Conservation (phyloP, 2,329 filamentous ascomycete species). For the Hymenoscyphus albidus region DNA sequence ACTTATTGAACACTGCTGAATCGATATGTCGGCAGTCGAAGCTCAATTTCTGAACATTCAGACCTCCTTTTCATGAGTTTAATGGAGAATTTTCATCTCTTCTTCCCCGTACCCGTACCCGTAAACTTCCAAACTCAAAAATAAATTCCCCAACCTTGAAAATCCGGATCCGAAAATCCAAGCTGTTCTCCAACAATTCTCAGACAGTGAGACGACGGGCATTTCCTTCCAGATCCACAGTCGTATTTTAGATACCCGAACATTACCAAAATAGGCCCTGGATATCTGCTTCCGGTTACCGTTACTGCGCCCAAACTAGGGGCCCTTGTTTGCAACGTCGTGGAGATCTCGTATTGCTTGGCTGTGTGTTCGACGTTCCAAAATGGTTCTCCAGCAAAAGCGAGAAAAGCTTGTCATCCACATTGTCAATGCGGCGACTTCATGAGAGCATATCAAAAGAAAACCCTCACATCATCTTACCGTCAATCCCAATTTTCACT, state of each 20-base stretch:
- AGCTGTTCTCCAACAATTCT: background rate
- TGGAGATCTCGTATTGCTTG: constrained; percentile 2
- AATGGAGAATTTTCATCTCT: too few relatives aligned
- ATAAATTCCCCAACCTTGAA: too few relatives aligned
- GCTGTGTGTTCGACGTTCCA: background rate
- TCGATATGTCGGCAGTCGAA: background rate
- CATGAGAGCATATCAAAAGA: background rate
- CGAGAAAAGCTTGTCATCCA: background rate
- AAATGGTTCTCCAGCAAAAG: background rate
- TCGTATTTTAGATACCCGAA: background rate
- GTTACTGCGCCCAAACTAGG: background rate
- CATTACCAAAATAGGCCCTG: background rate
- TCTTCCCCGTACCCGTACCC: too few relatives aligned
- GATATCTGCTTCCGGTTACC: background rate
- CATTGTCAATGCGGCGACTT: background rate
- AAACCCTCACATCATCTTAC: background rate
- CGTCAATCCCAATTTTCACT: background rate
- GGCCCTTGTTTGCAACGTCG: background rate
- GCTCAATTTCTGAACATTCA: background rate
- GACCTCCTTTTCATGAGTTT: too few relatives aligned
- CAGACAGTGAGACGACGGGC: background rate
- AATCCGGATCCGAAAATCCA: background rate
- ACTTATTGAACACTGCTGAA: background rate
- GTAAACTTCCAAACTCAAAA: too few relatives aligned
- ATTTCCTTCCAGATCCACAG: background rate